These are phyloP conservation scores for Pseudogymnoascus sp. DNA, from an alignment of 2,329 filamentous ascomycete genomes.

Conservation along the genomic window DNA sequence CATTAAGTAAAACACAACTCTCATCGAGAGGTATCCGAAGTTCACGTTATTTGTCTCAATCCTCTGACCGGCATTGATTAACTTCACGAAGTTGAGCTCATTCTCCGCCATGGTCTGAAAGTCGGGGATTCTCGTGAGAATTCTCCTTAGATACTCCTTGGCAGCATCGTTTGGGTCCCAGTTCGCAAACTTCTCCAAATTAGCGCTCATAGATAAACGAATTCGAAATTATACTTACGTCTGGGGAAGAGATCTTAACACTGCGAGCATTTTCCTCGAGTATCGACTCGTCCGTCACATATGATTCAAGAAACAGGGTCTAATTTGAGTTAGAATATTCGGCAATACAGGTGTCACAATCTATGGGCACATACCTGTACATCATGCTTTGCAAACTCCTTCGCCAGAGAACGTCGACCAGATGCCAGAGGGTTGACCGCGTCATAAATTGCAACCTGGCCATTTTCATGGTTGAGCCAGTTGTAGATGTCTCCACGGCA, in stretches of 20 bases:
- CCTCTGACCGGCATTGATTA: conserved; percentile 94
- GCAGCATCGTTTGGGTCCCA: conserved; percentile 92
- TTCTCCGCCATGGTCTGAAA: conserved; percentile 95
- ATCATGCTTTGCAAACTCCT: conserved; percentile 96
- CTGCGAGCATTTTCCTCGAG: conserved; percentile 94
- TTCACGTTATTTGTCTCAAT: conserved; percentile 95
- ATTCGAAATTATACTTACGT: conserved; percentile 46
- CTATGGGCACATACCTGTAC: conserved; percentile 56
- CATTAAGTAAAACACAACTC: conserved; percentile 96
- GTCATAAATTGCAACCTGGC: conserved; percentile 97
- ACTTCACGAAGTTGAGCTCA: conserved; percentile 96
- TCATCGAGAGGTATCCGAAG: conserved; percentile 92
- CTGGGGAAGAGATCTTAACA: conserved; percentile 95
- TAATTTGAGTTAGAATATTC: conserved; percentile 32
- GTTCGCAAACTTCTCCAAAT: conserved; percentile 61
- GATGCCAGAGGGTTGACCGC: conserved; percentile 87
- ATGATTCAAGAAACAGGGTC: conserved; percentile 95
- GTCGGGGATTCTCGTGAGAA: conserved; percentile 84
- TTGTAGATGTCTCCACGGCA: conserved; percentile 95
- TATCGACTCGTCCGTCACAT: conserved; percentile 85
- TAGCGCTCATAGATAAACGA: conserved; percentile 12
- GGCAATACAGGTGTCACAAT: neutral
- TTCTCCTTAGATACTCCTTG: conserved; percentile 80
- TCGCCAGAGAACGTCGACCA: conserved; percentile 75
- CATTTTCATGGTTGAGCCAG: conserved; percentile 94